Conservation (phyloP, 169 alveolate species). For the Theileria parva region DNA sequence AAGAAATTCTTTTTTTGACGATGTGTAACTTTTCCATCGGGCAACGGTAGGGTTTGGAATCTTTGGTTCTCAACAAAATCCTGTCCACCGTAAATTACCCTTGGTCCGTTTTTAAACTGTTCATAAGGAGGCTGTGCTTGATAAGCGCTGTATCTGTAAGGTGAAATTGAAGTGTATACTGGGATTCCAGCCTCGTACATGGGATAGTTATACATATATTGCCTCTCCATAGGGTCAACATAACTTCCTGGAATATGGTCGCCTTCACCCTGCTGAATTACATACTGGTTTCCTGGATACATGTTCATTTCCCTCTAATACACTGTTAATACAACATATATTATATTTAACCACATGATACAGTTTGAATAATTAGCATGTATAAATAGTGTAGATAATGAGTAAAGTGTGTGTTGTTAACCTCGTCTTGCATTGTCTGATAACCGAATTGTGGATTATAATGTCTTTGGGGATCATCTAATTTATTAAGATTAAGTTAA, state of each 20-base stretch:
- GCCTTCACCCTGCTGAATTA: slow-evolving; percentile 36
- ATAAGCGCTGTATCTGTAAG: slow-evolving; percentile 16
- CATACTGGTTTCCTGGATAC: slow-evolving; percentile 27
- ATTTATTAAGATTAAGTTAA: background rate
- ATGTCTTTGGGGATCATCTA: background rate
- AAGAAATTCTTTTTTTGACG: slow-evolving; percentile 60
- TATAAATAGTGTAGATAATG: background rate
- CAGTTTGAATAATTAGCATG: no score
- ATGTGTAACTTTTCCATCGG: slow-evolving; percentile 32
- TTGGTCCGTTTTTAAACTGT: slow-evolving; percentile 21
- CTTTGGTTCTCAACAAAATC: slow-evolving; percentile 18
- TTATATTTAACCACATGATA: no score
- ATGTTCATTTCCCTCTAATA: background rate
- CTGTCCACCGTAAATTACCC: background rate
- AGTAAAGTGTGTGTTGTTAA: background rate
- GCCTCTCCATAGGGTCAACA: slow-evolving; percentile 50
- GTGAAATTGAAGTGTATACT: slow-evolving; percentile 20
- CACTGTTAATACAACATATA: background rate
- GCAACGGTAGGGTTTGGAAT: slow-evolving; percentile 13
- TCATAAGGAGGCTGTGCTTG: slow-evolving; percentile 48
- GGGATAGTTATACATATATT: slow-evolving; percentile 21
- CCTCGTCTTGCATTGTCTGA: background rate
- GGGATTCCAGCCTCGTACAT: slow-evolving; percentile 36
- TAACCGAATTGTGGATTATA: slow-evolving; percentile 7
- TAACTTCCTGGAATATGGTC: slow-evolving; percentile 35